Base-by-base conservation (phyloP, 768 basidiomycete species). In the Glaciozyma antarctica region DNA sequence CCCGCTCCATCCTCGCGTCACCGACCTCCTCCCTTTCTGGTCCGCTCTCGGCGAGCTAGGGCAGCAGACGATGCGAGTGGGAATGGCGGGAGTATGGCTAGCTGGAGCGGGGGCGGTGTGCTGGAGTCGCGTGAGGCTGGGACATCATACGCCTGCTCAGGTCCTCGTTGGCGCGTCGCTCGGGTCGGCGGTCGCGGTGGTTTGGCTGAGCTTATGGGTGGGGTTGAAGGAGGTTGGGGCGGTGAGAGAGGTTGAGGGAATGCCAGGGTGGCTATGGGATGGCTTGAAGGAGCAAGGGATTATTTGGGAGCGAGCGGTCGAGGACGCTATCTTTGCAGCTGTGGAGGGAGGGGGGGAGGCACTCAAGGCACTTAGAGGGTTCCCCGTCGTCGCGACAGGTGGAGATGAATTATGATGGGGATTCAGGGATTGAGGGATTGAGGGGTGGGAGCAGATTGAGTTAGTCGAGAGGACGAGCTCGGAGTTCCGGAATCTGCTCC, bases 131-230 rank as follows among this genome's bases (percentile, higher is more conserved):
- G 67, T 74, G 22, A 48, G 65, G 28, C 58, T 74, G 34, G 72
- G 72, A 2, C 71, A 73, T 52, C 73, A 74, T 61, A 74, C 73
- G 17, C 52, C 32, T 21, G 64, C 63, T 0, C 73, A 74, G 60
- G 73, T 74, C 34, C 9, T 73, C 17, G 73, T 64, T 5, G 73
- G 73, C 49, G 69, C 67, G 15, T 16, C 57, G 10, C 52, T 74
- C 17, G 73, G 73, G 0, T n/a, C 43, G 6, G 34, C 43, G 3
- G 44, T 72, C 34, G 73, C 72, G 34, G 47, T 70, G 24, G 53
- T 32, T 21, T 70, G 68, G 68, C 65, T 72, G 26, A n/a, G 34
- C 32, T 19, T 65, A 8, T 74, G 73, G 73, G 48, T 72, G 24
- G 67, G 70, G 7, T 24, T 51, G 49, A 22, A 15, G 15, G 48